Percentiles rank a stretch among this genome's conserved stretches.
phyloP scores from a whole-genome alignment of 192 early-diverging fungal genomes.

The Mortierella claussenii region DNA sequence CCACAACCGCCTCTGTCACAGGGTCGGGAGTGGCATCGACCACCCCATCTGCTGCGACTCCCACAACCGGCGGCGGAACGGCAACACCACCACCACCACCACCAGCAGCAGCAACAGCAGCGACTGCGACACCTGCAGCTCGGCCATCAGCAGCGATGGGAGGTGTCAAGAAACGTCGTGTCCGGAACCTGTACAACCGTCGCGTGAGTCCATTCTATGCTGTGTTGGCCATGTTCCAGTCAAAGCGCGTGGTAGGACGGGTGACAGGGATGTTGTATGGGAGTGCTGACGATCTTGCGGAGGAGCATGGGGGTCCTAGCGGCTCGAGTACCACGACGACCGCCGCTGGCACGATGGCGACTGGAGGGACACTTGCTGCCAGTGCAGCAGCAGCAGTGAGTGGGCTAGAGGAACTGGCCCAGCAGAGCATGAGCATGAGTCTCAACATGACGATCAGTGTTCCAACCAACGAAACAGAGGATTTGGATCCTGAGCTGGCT shows the following conservation, averaged over 20 bases:
- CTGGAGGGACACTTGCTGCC: no score
- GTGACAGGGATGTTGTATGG: slow-evolving; percentile 30
- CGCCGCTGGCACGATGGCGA: background rate
- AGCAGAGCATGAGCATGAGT: background rate
- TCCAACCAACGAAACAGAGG: background rate
- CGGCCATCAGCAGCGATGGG: slow-evolving; percentile 8
- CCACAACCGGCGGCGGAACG: no score
- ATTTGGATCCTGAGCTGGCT: background rate
- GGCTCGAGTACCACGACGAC: background rate
- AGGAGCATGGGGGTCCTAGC: background rate
- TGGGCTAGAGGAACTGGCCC: slow-evolving; percentile 4
- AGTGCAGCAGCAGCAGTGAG: no score
- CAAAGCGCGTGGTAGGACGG: slow-evolving; percentile 15
- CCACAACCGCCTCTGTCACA: background rate
- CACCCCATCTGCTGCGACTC: no score
- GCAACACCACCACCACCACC: background rate
- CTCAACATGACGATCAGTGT: background rate
- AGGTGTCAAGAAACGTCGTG: slow-evolving; percentile 19
- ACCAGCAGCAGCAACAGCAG: slow-evolving; percentile 1
- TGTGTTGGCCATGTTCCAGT: slow-evolving; percentile 29
- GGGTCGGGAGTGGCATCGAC: background rate
- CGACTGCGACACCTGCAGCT: background rate
- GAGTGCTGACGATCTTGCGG: slow-evolving; percentile 8
- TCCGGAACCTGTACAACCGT: slow-evolving; percentile 39
- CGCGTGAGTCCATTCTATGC: slow-evolving; percentile 51